Evolutionary conservation across 257 asterid species (phyloP), one percentile per base, ranked within the genome.

Genomic region (Solanum clarkiae): DNA sequence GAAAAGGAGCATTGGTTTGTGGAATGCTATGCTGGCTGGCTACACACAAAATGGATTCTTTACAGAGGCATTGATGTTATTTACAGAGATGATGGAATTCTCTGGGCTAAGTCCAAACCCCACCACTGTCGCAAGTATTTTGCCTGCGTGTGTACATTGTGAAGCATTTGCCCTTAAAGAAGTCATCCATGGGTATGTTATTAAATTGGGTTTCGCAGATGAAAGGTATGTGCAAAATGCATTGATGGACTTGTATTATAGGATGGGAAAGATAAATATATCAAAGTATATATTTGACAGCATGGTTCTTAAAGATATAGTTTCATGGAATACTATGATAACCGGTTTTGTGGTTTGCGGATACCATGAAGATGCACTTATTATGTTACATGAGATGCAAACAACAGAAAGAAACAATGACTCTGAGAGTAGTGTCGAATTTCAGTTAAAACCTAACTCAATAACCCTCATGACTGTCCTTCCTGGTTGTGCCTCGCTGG

Each of bases 11-110:
- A 93, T 92, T 83, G 97, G 88, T 9, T 87, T 91, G 14, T 95
- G 97, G 97, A 95, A 95, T 91, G 98, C 98, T 80, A 94, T 94
- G 99, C 93, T 95, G 80, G 90, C 97, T 87, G 99, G 99, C 81
- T 95, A 92, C 90, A 84, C 97, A 8, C 95, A 93, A 68, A 95
- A 92, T 85, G 99, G 98, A 42, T 86, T 88, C 79, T 95, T 91
- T 77, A 84, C 57, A 44, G 89, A 92, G 80, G 93, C 97, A 22
- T 85, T 94, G 90, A 54, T 69, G 86, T 81, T 94, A 14, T 95
- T 95, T 87, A 88, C 88, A 91, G 91, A 90, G 53, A 86, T 94
- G 87, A 85, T 92, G 82, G 85, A 86, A 51, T 86, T 85, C 47
- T 86, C 94, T 1, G 87, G 90, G 60, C 87, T 90, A 60, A 84